Evolutionary conservation across 2,329 filamentous ascomycete species (phyloP).

Genomic region (Gaeumannomyces sp.): DNA sequence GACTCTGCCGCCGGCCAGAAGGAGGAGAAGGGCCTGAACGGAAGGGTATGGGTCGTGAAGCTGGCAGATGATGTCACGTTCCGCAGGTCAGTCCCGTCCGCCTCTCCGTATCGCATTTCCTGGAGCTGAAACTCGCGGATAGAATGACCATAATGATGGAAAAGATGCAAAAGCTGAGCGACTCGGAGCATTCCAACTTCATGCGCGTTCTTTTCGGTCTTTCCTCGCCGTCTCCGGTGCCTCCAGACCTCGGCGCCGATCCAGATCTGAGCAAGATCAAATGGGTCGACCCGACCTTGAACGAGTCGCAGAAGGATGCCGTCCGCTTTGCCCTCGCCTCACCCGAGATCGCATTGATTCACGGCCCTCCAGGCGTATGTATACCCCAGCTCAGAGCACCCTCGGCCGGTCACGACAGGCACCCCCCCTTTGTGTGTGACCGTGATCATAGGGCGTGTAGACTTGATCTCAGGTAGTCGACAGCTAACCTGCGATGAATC

Average conservation of each 20-base stretch:
- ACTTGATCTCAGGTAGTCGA: too few species aligned
- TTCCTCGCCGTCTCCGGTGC: conserved; percentile 43
- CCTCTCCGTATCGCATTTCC: background rate
- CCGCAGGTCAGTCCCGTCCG: conserved; percentile 35
- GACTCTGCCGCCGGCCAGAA: conserved; percentile 36
- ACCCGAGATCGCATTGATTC: conserved; percentile 79
- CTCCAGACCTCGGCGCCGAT: conserved; percentile 33
- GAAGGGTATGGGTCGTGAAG: conserved; percentile 58
- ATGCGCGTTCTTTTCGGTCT: conserved; percentile 58
- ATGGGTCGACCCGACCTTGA: conserved; percentile 57
- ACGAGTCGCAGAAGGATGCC: conserved; percentile 62
- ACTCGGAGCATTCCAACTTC: conserved; percentile 53
- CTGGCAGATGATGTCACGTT: conserved; percentile 64
- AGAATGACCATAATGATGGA: conserved; percentile 61
- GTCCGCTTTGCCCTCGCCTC: conserved; percentile 79
- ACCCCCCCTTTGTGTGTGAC: background rate
- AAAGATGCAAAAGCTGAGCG: conserved; percentile 49
- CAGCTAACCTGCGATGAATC: background rate
- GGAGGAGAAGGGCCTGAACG: conserved; percentile 27
- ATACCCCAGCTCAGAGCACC: background rate
- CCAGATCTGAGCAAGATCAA: conserved; percentile 40
- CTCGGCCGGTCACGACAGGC: background rate
- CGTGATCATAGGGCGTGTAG: too few species aligned
- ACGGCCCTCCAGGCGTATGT: conserved; percentile 78
- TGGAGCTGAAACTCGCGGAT: background rate